phyloP scores from a whole-genome alignment of 1,139 yeast genomes.

The Candida pseudocylindracea region DNA sequence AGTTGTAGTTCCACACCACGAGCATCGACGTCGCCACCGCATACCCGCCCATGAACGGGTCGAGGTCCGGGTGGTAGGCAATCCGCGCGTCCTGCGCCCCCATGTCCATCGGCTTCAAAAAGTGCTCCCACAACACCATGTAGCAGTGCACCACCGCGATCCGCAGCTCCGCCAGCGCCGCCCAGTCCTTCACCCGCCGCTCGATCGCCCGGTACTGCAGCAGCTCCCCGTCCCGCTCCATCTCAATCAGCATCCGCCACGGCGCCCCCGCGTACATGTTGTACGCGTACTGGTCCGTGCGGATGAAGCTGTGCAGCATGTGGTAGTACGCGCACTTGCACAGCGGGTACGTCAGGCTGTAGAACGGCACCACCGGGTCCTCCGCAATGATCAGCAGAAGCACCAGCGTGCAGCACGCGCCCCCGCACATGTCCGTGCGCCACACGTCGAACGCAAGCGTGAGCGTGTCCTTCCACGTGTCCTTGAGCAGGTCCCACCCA shows the following conservation, averaged over 20 bases:
- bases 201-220: too few relatives aligned
- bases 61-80: conserved; percentile 13
- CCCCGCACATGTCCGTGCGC: conserved; percentile 5
- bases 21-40: conserved; percentile 26
- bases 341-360: not conserved
- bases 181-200: too few relatives aligned
- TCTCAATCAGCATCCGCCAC: too few relatives aligned
- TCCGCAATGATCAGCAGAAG: conserved; percentile 1
- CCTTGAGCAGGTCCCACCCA: conserved; percentile 1
- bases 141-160: conserved; percentile 39
- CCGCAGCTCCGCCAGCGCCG: too few relatives aligned
- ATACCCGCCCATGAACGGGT: conserved; percentile 5
- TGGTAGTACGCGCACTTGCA: conserved; percentile 25
- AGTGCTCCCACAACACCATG: conserved; percentile 36
- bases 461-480: conserved; percentile 6
- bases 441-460: conserved; percentile 8
- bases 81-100: conserved; percentile 4
- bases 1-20: conserved; percentile 37
- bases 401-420: not conserved
- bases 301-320: conserved; percentile 48
- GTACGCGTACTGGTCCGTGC: conserved; percentile 41
- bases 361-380: not conserved
- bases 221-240: too few relatives aligned
- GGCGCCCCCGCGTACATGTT: conserved; percentile 11
- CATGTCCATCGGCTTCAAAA: conserved; percentile 19